Conservation (phyloP, 139 green algal genomes). For the Tetraselmis chui region DNA sequence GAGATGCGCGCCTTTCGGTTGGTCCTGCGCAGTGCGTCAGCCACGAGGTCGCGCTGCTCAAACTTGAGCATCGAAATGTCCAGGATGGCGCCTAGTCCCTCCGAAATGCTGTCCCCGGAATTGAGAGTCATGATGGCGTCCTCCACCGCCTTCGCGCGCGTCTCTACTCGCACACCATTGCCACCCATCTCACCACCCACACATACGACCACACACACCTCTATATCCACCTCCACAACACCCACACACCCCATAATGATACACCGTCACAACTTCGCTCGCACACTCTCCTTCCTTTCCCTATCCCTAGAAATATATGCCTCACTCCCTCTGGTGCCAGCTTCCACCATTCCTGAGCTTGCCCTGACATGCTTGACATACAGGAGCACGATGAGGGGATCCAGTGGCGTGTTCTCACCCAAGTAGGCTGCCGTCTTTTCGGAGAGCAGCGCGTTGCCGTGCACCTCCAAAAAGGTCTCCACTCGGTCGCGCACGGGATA, state of each 20-base stretch:
- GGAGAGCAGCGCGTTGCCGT: constrained; percentile 51
- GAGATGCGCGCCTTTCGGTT: constrained; percentile 5
- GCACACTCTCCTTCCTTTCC: too few relatives aligned
- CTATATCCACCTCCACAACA: too few relatives aligned
- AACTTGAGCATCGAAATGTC: constrained; percentile 35
- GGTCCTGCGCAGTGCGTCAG: constrained; percentile 29
- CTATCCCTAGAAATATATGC: too few relatives aligned
- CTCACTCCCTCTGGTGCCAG: too few relatives aligned
- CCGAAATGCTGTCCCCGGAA: background rate
- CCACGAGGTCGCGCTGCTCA: constrained; percentile 22
- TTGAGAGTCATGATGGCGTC: constrained; percentile 24
- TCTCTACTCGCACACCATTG: constrained; percentile 8
- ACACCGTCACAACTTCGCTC: too few relatives aligned
- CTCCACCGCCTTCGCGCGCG: constrained; percentile 23
- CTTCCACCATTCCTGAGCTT: too few relatives aligned
- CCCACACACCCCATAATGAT: too few relatives aligned
- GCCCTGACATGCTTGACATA: too few relatives aligned
- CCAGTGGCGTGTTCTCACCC: constrained; percentile 22
- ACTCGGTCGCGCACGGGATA: constrained; percentile 26
- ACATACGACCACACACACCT: too few relatives aligned
- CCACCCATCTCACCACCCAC: too few relatives aligned
- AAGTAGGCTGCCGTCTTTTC: constrained; percentile 42
- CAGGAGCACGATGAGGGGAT: too few relatives aligned
- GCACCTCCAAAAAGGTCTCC: constrained; percentile 59
- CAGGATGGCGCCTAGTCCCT: constrained; percentile 13